phyloP scores from a whole-genome alignment of 2,329 filamentous ascomycete genomes.

The Fusarium chlamydosporum region DNA sequence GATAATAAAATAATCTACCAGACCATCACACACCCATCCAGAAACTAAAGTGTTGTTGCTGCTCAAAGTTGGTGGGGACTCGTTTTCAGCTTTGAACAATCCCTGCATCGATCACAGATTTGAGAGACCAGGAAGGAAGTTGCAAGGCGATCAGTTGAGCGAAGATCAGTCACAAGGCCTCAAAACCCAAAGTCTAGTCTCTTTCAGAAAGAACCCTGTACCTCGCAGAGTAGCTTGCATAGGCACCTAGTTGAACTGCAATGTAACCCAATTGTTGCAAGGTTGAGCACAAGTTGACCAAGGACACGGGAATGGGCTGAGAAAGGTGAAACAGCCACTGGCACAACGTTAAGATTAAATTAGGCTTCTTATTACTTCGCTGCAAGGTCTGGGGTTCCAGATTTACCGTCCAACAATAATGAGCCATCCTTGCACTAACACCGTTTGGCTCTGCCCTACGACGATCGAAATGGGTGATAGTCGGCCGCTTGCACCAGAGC shows the following conservation, averaged over 20 bases:
- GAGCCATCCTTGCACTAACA: slow-evolving; percentile 20
- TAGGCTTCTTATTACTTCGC: slow-evolving; percentile 35
- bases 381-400: slow-evolving; percentile 38
- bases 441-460: slow-evolving; percentile 20
- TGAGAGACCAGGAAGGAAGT: slow-evolving; percentile 34
- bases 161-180: slow-evolving; percentile 34
- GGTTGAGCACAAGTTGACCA: slow-evolving; percentile 13
- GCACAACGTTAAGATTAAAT: slow-evolving; percentile 45
- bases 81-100: slow-evolving; percentile 39
- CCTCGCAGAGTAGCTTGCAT: slow-evolving; percentile 14
- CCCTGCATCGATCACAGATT: slow-evolving; percentile 37
- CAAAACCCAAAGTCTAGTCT: slow-evolving; percentile 10
- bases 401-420: slow-evolving; percentile 31
- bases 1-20: slow-evolving; percentile 8
- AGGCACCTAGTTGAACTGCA: neutral
- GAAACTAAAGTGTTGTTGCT: slow-evolving; percentile 10
- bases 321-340: slow-evolving; percentile 38
- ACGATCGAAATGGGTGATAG: neutral
- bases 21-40: slow-evolving; percentile 16
- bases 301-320: slow-evolving; percentile 28
- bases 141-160: slow-evolving; percentile 34
- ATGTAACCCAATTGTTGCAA: slow-evolving; percentile 26
- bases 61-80: slow-evolving; percentile 28
- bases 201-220: slow-evolving; percentile 5
- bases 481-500: slow-evolving; percentile 17